phyloP scores from a whole-genome alignment of 768 basidiomycete species.

The Brasilioporus rufonigricans region DNA sequence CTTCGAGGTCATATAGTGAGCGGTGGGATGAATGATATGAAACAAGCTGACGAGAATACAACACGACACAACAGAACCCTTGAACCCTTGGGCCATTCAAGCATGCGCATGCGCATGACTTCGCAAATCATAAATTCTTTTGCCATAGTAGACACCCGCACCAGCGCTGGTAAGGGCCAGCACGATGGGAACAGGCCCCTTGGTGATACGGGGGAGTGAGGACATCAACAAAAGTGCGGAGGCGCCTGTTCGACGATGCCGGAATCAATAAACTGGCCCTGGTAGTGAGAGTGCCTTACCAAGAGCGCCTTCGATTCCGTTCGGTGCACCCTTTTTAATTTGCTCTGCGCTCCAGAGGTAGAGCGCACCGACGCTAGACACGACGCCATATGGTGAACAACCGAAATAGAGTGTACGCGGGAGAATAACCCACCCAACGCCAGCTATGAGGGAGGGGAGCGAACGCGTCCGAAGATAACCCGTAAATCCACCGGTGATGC shows the following conservation, averaged over 20 bases:
- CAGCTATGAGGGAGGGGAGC: constrained; percentile 80
- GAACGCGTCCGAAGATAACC: constrained; percentile 73
- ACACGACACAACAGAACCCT: background rate
- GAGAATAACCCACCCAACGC: constrained; percentile 56
- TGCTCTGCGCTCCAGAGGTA: constrained; percentile 78
- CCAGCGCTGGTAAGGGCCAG: constrained; percentile 61
- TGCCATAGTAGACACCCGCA: constrained; percentile 68
- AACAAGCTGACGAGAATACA: constrained; percentile 12
- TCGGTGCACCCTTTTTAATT: constrained; percentile 68
- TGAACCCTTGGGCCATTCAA: background rate
- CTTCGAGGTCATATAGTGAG: background rate
- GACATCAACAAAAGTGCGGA: constrained; percentile 74
- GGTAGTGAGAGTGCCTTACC: constrained; percentile 43
- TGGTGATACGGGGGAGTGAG: constrained; percentile 66
- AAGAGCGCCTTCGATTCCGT: constrained; percentile 77
- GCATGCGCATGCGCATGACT: constrained; percentile 8
- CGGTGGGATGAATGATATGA: background rate
- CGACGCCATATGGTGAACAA: background rate
- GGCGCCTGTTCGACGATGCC: constrained; percentile 47
- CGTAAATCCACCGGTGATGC: constrained; percentile 72
- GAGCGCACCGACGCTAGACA: constrained; percentile 65
- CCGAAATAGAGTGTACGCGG: background rate
- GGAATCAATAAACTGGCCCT: background rate
- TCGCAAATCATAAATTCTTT: constrained; percentile 43
- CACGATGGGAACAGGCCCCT: constrained; percentile 70